A percentile compares a stretch with the other conserved stretches of the same genome.
Evolutionary conservation across 2,329 filamentous ascomycete species (phyloP).

Genomic region (Neonectria coccinea): DNA sequence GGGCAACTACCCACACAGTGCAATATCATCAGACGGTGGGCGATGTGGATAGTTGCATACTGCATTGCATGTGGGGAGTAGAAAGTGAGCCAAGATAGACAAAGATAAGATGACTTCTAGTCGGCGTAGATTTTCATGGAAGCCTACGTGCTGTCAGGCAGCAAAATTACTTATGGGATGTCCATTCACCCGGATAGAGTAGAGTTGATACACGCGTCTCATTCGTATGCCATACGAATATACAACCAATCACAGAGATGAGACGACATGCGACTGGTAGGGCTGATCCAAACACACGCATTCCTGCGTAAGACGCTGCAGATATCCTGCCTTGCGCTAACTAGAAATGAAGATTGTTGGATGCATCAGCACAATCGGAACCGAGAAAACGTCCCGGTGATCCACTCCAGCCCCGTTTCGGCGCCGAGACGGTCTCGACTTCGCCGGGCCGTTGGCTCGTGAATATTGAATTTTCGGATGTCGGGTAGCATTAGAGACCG

Average conservation of each 20-base stretch:
- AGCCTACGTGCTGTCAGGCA: not conserved
- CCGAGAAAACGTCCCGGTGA: not conserved
- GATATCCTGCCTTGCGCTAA: no score
- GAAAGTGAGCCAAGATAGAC: no score
- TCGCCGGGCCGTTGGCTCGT: not conserved
- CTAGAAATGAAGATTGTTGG: not conserved
- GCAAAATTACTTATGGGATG: not conserved
- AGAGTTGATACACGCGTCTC: not conserved
- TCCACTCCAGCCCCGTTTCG: not conserved
- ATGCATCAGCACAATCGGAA: not conserved
- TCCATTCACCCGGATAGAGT: not conserved
- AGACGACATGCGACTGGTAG: not conserved
- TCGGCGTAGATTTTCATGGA: no score
- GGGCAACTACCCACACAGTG: not conserved
- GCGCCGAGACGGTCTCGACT: not conserved
- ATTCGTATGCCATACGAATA: not conserved
- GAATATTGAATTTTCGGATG: not conserved
- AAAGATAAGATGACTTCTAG: no score
- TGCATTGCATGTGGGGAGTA: not conserved
- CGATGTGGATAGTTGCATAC: not conserved
- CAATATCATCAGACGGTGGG: not conserved
- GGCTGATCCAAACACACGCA: not conserved
- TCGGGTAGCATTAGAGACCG: not conserved
- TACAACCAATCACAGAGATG: not conserved
- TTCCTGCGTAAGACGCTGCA: not conserved